Percentiles rank a stretch among this genome's conserved stretches.
These are phyloP conservation scores for Nicotiana tabacum DNA, from an alignment of 257 asterid species.

Conservation along the genomic window DNA sequence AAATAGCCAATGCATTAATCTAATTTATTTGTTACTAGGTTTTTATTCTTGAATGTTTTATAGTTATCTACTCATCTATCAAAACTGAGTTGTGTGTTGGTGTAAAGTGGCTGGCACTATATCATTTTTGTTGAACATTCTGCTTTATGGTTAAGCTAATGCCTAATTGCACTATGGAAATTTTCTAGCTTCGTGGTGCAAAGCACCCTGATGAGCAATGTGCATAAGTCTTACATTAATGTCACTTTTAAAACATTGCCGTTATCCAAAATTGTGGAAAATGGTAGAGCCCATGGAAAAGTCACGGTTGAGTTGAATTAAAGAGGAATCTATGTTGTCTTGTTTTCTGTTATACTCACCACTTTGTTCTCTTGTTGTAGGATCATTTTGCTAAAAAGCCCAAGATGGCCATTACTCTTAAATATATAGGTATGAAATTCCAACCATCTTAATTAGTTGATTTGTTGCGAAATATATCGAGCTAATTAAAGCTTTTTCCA, in stretches of 20 bases:
- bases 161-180: neutral
- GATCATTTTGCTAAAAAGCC: slow-evolving; percentile 35
- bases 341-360: neutral
- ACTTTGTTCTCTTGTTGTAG: slow-evolving; percentile 27
- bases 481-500: slow-evolving; percentile 23
- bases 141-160: neutral
- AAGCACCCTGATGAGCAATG: neutral
- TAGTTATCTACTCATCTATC: neutral
- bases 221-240: neutral
- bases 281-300: neutral
- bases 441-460: neutral
- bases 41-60: neutral
- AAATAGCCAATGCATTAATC: neutral
- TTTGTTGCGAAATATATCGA: slow-evolving; percentile 2
- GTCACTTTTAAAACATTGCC: neutral
- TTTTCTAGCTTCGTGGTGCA: neutral
- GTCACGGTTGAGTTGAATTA: neutral
- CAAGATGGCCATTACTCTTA: slow-evolving; percentile 45
- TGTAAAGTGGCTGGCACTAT: neutral
- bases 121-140: neutral
- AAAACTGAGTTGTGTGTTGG: neutral
- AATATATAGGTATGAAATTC: slow-evolving; percentile 54
- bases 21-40: neutral
- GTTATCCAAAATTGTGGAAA: neutral
- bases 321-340: slow-evolving; percentile 11